These are phyloP conservation scores for Lactarius sanguifluus DNA, from an alignment of 768 basidiomycete genomes.

Conservation along the genomic window DNA sequence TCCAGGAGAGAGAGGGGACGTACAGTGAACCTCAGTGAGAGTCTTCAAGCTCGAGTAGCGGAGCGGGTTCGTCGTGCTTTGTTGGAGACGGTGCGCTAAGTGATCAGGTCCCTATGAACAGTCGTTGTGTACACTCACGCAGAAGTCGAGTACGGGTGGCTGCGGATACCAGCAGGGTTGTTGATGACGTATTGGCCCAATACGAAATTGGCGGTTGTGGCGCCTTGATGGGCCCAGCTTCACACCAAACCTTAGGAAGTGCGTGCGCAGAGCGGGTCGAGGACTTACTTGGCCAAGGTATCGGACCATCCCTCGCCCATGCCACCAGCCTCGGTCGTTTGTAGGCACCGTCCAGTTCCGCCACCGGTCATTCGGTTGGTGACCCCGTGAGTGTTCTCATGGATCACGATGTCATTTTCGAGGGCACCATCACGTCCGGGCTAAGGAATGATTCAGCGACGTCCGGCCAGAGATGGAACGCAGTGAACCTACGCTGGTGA, in stretches of 20 bases:
- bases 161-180: slow-evolving; percentile 51
- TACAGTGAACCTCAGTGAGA: slow-evolving; percentile 49
- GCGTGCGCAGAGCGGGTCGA: not conserved
- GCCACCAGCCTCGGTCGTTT: slow-evolving; percentile 61
- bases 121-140: slow-evolving; percentile 39
- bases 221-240: slow-evolving; percentile 42
- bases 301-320: slow-evolving; percentile 79
- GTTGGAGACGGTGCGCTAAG: slow-evolving; percentile 14
- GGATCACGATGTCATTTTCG: slow-evolving; percentile 56
- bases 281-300: slow-evolving; percentile 33
- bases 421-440: slow-evolving; percentile 63
- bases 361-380: slow-evolving; percentile 50
- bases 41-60: slow-evolving; percentile 42
- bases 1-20: slow-evolving; percentile 27
- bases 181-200: slow-evolving; percentile 58
- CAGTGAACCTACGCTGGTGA: slow-evolving; percentile 33
- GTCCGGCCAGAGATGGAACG: slow-evolving; percentile 15
- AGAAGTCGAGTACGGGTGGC: slow-evolving; percentile 58
- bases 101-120: slow-evolving; percentile 26
- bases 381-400: slow-evolving; percentile 46
- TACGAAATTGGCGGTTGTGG: slow-evolving; percentile 38
- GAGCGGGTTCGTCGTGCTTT: slow-evolving; percentile 42
- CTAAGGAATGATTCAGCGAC: slow-evolving; percentile 29
- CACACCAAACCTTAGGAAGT: slow-evolving; percentile 9
- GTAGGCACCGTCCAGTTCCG: slow-evolving; percentile 58